phyloP scores from a whole-genome alignment of 1,139 yeast species.

The Geotrichum restrictum region DNA sequence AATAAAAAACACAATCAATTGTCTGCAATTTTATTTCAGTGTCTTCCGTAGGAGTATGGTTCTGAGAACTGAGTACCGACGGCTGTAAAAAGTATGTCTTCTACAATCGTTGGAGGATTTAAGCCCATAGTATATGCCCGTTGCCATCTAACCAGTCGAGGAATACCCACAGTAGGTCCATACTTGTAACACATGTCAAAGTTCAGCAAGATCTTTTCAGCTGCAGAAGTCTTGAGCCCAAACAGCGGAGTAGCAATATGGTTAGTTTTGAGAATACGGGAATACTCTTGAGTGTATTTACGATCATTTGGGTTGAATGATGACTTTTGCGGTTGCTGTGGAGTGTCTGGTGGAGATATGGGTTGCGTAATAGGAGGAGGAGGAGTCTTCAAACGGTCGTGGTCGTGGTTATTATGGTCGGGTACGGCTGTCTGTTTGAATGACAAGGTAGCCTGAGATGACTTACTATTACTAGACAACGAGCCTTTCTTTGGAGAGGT shows the following conservation, averaged over 20 bases:
- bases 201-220: slow-evolving; percentile 35
- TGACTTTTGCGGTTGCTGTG: neutral
- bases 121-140: slow-evolving; percentile 81
- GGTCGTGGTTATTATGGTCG: no score
- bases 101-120: slow-evolving; percentile 39
- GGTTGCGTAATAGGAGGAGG: neutral
- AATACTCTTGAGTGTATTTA: neutral
- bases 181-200: slow-evolving; percentile 38
- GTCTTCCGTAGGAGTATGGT: neutral
- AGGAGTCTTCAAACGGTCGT: neutral
- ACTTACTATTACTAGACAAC: neutral
- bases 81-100: slow-evolving; percentile 28
- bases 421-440: neutral
- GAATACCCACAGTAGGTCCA: slow-evolving; percentile 42
- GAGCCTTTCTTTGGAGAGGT: no score
- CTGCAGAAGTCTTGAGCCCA: slow-evolving; percentile 19
- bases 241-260: slow-evolving; percentile 2
- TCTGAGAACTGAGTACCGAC: neutral
- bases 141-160: slow-evolving; percentile 62
- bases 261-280: neutral
- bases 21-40: no score
- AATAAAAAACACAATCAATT: no score
- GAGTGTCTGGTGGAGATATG: slow-evolving; percentile 6
- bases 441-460: neutral
- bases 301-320: slow-evolving; percentile 1